Evolutionary conservation across 2,329 filamentous ascomycete species (phyloP).

Genomic region (Cladorrhinum sp.): DNA sequence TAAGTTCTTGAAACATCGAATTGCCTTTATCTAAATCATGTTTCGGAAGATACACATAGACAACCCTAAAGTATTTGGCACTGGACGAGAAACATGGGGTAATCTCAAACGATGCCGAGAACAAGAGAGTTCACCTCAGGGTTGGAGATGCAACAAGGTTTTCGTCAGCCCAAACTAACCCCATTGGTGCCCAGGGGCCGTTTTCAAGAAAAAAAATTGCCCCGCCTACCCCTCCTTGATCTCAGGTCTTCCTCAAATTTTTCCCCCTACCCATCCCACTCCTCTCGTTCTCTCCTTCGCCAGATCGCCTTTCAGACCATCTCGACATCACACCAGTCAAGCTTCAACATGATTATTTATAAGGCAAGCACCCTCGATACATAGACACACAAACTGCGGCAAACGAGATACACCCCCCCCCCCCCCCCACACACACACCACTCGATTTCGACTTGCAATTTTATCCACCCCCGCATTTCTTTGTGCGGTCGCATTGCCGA

Average conservation of each 20-base stretch:
- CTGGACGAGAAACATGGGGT: not conserved
- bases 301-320: slow-evolving; percentile 21
- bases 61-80: not conserved
- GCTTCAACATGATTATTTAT: slow-evolving; percentile 70
- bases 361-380: slow-evolving; percentile 47
- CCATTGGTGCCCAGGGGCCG: not conserved
- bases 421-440: no score
- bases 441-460: not conserved
- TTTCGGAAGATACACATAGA: not conserved
- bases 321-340: slow-evolving; percentile 25
- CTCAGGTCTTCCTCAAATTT: slow-evolving; percentile 24
- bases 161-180: not conserved
- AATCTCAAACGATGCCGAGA: not conserved
- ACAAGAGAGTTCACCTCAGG: slow-evolving; percentile 1
- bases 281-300: slow-evolving; percentile 6
- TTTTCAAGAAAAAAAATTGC: slow-evolving; percentile 16
- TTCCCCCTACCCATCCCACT: slow-evolving; percentile 23
- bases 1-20: not conserved
- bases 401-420: no score
- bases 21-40: not conserved
- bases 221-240: slow-evolving; percentile 30
- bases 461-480: not conserved
- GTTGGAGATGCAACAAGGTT: not conserved
- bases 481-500: not conserved
- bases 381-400: no score